Base-by-base conservation (phyloP, 495 filamentous ascomycete species). In the Penicillium coprophilum region DNA sequence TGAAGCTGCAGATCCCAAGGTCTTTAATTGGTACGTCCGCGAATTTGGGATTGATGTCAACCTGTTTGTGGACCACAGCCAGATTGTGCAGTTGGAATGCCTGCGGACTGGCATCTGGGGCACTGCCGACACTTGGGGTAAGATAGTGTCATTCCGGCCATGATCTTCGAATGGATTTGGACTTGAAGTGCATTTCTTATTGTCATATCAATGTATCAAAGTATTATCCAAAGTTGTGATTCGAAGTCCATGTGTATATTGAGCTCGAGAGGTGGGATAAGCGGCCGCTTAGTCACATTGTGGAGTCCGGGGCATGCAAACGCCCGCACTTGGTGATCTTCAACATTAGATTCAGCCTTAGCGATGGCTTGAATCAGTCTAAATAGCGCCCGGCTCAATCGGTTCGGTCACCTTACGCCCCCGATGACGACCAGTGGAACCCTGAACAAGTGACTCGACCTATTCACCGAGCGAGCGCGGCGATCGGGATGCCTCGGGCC, bases 11-110 rank as follows among this genome's bases (percentile, higher is more conserved):
- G 82, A 85, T 48, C 80, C 81, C 2, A 69, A 73, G 41, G 81
- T 84, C 5, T 85, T 80, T 50, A 82, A 82, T 39, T 85, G 82
- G 82, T 85, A 79, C 64, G 73, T 83, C 49, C 69, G 80, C 28
- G 80, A 84, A 64, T 84, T 85, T 64, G 81, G 82, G 7, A 73
- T 83, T 30, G 81, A 84, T 57, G 80, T 84, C 27, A 83, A 85
- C 56, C 53, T 84, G 15, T 84, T 84, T 63, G 80, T 85, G 46
- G 80, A 84, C 67, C 82, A 85, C 55, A 80, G 77, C 47, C 81
- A 85, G 72, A 83, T 84, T 56, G 80, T 83, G 53, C 81, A 85
- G 70, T 53, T 85, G 47, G 73, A 68, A 28, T 79, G 80, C 49
- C 61, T 84, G 48, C 71, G 81, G 48, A 67, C 72, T 41, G 82